A percentile compares a stretch with the other conserved stretches of the same genome.
Evolutionary conservation across 2,329 filamentous ascomycete genomes (phyloP).

Genomic region (Colletotrichum sidae): DNA sequence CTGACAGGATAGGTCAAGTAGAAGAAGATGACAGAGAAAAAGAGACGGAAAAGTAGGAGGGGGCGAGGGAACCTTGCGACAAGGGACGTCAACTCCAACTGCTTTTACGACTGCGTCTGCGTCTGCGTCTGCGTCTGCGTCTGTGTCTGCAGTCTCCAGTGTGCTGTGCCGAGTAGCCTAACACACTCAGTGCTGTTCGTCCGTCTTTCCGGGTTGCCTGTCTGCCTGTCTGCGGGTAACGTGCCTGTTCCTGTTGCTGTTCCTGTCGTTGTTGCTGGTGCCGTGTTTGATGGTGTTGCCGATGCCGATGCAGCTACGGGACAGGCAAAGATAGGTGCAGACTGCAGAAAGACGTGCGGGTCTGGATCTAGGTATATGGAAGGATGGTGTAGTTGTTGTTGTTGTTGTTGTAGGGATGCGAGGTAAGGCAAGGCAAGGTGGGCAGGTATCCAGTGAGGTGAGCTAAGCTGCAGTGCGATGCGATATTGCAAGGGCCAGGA

Average conservation of each 20-base stretch:
- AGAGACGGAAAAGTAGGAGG: neutral
- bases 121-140: neutral
- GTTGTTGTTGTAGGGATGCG: conserved; percentile 3
- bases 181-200: no score
- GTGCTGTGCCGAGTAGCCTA: no score
- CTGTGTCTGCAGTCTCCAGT: neutral
- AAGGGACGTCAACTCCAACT: conserved; percentile 1
- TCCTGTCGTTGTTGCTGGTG: conserved; percentile 14
- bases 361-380: neutral
- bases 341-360: conserved; percentile 3
- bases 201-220: no score
- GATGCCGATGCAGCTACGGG: no score
- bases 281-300: neutral
- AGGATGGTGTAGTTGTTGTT: conserved; percentile 3
- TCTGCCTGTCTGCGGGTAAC: no score
- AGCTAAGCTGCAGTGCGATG: neutral
- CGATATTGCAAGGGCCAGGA: conserved; percentile 25
- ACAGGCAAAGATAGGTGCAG: no score
- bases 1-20: no score
- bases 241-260: conserved; percentile 2
- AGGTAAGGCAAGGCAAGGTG: neutral
- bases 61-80: neutral
- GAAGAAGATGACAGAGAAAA: neutral
- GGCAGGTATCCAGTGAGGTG: conserved; percentile 9
- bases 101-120: conserved; percentile 1